Conservation (phyloP, 2,329 filamentous ascomycete genomes). For the Bipolaris oryzae region DNA sequence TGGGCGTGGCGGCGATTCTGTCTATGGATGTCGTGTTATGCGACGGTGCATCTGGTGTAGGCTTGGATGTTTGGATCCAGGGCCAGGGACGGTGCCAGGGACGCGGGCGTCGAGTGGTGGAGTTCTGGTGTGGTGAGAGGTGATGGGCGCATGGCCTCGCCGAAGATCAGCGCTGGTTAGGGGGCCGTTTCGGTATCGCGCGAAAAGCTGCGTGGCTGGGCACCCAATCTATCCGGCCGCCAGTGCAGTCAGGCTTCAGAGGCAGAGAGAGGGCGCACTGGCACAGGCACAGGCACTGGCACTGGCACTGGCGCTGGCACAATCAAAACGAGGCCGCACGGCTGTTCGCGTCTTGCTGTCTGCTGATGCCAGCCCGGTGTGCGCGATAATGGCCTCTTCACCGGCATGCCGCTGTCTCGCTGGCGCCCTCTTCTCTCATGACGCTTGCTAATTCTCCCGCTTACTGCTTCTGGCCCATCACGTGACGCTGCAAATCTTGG, state of each 20-base stretch:
- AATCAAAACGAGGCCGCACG: background rate
- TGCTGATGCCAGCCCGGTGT: background rate
- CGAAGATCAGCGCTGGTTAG: conserved; percentile 30
- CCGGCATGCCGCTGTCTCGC: background rate
- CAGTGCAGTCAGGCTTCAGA: conserved; percentile 5
- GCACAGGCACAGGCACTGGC: background rate
- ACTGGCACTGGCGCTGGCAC: conserved; percentile 2
- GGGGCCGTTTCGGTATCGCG: conserved; percentile 31
- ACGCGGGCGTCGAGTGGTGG: conserved; percentile 34
- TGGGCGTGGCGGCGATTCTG: conserved; percentile 28
- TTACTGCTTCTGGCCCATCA: conserved; percentile 11
- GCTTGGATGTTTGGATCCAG: conserved; percentile 28
- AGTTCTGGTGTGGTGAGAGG: conserved; percentile 32
- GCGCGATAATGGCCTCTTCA: background rate
- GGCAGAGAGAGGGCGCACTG: background rate
- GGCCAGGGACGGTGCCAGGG: conserved; percentile 33
- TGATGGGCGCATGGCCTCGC: conserved; percentile 32
- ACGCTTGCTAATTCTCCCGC: conserved; percentile 17
- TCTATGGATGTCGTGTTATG: conserved; percentile 29
- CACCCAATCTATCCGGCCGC: conserved; percentile 22
- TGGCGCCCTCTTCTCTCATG: conserved; percentile 7
- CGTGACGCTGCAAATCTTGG: conserved; percentile 17
- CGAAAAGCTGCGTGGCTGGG: conserved; percentile 32
- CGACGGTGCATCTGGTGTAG: conserved; percentile 37
- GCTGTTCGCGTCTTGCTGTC: background rate